Evolutionary conservation across 1,139 yeast species (phyloP).

Genomic region (Sugiyamaella novakii): DNA sequence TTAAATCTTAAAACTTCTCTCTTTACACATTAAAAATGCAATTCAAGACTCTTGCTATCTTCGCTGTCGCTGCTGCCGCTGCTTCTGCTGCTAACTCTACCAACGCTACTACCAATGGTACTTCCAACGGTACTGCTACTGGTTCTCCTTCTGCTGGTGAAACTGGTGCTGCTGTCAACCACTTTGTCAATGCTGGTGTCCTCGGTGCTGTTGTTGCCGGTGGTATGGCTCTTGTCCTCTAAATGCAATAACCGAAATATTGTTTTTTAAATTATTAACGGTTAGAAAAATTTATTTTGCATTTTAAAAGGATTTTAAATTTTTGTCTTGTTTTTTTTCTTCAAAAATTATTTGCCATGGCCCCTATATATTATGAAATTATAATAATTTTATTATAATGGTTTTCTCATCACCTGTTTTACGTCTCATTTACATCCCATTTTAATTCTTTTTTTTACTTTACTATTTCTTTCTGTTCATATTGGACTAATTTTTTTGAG

Average conservation of each 20-base stretch:
- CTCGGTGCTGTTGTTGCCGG: constrained; percentile 77
- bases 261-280: constrained; percentile 7
- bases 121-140: constrained; percentile 40
- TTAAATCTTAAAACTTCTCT: constrained; percentile 9
- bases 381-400: background rate
- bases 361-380: constrained; percentile 3
- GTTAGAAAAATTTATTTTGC: constrained; percentile 11
- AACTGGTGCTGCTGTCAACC: constrained; percentile 55
- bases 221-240: constrained; percentile 68
- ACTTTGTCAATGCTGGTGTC: constrained; percentile 61
- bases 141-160: constrained; percentile 42
- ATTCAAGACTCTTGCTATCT: constrained; percentile 56
- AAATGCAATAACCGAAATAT: constrained; percentile 35
- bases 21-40: constrained; percentile 50
- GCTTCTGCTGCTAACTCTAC: constrained; percentile 49
- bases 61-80: constrained; percentile 51
- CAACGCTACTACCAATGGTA: constrained; percentile 43
- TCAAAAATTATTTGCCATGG: constrained; percentile 16
- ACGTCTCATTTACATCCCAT: background rate
- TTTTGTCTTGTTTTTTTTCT: background rate
- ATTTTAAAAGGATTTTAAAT: constrained; percentile 9
- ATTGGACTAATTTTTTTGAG: constrained; percentile 11
- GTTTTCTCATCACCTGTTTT: constrained; percentile 1
- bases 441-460: constrained; percentile 7
- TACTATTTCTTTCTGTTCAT: constrained; percentile 12